These are phyloP conservation scores for Adansonia rubrostipa DNA, from an alignment of 441 rosid genomes.

Conservation along the genomic window DNA sequence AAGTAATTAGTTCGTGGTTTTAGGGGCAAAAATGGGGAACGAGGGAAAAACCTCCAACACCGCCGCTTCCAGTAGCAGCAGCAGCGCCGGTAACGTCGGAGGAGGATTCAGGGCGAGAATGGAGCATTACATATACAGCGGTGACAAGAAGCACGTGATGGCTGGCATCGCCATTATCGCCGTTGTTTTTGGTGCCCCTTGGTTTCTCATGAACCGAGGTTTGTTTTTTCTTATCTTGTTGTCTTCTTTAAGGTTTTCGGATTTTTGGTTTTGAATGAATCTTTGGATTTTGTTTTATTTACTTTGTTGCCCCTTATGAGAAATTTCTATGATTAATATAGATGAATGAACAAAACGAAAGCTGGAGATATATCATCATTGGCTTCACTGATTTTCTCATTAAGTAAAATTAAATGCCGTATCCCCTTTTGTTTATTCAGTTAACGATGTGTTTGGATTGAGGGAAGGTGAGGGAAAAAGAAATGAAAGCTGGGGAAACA, in stretches of 20 bases:
- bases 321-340: background rate
- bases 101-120: slow-evolving; percentile 60
- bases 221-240: background rate
- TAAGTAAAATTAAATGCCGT: background rate
- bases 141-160: slow-evolving; percentile 81
- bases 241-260: background rate
- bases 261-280: background rate
- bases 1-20: background rate
- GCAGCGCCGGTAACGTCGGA: slow-evolving; percentile 32
- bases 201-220: slow-evolving; percentile 73
- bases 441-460: no score
- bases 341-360: background rate
- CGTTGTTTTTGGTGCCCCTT: slow-evolving; percentile 58
- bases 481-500: no score
- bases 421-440: background rate
- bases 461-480: no score
- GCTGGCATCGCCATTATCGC: slow-evolving; percentile 63
- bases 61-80: background rate
- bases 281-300: background rate
- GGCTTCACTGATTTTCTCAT: background rate
- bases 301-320: background rate
- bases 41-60: slow-evolving; percentile 31
- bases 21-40: slow-evolving; percentile 41
- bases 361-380: background rate
- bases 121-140: slow-evolving; percentile 68